Conservation (phyloP, 192 early-diverging fungal genomes). For the Coemansia sp. region DNA sequence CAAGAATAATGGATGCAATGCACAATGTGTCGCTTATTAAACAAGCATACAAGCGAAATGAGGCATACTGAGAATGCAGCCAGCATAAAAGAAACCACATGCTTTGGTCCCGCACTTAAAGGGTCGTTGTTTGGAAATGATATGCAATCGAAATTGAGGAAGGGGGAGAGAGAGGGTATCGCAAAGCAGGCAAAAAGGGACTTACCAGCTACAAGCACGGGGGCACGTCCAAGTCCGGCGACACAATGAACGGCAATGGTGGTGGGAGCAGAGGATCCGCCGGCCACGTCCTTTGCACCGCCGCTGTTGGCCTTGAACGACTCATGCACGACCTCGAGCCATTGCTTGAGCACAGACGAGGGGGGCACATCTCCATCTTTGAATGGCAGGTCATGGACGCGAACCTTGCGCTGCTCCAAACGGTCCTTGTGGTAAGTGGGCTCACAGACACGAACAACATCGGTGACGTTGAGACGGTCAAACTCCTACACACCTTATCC, state of each 20-base stretch:
- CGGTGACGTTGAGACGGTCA: constrained; percentile 72
- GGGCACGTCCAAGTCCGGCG: constrained; percentile 93
- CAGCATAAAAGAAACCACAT: background rate
- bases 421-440: constrained; percentile 74
- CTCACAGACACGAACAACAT: constrained; percentile 91
- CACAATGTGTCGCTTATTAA: background rate
- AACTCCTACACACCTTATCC: constrained; percentile 60
- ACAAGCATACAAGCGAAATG: background rate
- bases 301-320: constrained; percentile 41
- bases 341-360: constrained; percentile 56
- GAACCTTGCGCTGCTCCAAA: constrained; percentile 64
- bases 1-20: background rate
- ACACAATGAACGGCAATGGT: constrained; percentile 94
- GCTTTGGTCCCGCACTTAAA: too few species aligned
- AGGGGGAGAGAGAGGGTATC: too few species aligned
- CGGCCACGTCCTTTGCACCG: constrained; percentile 26
- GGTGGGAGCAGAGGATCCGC: constrained; percentile 37
- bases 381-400: constrained; percentile 90
- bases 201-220: constrained; percentile 77
- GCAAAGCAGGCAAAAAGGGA: background rate
- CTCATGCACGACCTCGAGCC: constrained; percentile 68
- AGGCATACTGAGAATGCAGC: background rate
- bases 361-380: constrained; percentile 85
- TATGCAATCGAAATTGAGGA: too few species aligned
- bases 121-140: too few species aligned